These are phyloP conservation scores for Penicillium sp. DNA, from an alignment of 2,329 filamentous ascomycete species.

Conservation along the genomic window DNA sequence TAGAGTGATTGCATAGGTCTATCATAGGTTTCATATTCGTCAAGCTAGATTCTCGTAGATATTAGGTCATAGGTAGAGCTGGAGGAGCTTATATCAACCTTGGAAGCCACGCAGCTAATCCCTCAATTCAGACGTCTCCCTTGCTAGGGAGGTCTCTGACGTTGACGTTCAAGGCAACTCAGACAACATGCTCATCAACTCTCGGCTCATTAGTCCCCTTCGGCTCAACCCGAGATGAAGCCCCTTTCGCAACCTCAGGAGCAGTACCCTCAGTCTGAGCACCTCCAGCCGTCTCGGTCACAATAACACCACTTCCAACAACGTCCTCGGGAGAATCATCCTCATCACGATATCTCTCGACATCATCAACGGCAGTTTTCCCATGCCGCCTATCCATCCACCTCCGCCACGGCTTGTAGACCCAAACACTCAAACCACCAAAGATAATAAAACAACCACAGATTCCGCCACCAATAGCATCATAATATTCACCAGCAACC, in stretches of 20 bases:
- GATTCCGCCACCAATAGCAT: conserved; percentile 80
- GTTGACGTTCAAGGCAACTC: not conserved
- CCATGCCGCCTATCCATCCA: conserved; percentile 47
- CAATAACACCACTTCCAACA: not conserved
- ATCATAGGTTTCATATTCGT: too few relatives aligned
- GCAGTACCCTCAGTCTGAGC: not conserved
- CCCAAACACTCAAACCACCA: conserved; percentile 66
- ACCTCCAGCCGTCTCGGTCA: not conserved
- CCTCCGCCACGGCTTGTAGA: conserved; percentile 76
- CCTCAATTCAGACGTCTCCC: too few relatives aligned
- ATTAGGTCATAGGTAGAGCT: too few relatives aligned
- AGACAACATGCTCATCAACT: conserved; percentile 19
- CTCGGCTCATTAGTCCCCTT: conserved; percentile 15
- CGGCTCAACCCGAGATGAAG: conserved; percentile 14
- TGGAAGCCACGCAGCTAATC: too few relatives aligned
- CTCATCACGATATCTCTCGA: conserved; percentile 24
- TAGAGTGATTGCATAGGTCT: too few relatives aligned
- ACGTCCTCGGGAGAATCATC: conserved; percentile 2
- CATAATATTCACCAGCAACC: conserved; percentile 72
- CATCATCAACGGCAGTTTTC: conserved; percentile 16
- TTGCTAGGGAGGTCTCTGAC: too few relatives aligned
- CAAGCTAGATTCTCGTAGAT: too few relatives aligned
- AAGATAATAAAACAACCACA: conserved; percentile 79
- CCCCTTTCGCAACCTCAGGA: conserved; percentile 11
- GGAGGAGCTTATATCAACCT: too few relatives aligned